A percentile compares a stretch with the other conserved stretches of the same genome.
phyloP scores from a whole-genome alignment of 306 rosid species.

The Luffa acutangula region DNA sequence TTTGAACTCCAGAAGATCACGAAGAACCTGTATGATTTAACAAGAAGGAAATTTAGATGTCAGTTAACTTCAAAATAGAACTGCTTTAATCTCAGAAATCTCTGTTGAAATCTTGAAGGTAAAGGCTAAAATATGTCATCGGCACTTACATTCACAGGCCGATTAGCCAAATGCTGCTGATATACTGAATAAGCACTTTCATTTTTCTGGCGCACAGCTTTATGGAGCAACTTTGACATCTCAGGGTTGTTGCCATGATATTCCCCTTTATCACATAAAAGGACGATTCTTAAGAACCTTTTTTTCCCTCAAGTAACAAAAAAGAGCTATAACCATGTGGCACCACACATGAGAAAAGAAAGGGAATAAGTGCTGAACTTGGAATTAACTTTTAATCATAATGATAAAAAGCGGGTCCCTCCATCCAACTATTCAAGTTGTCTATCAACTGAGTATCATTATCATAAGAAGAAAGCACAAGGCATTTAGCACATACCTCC shows the following conservation, averaged over 20 bases:
- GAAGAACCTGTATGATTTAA: constrained; percentile 59
- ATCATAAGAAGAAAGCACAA: not conserved
- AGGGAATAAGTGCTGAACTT: not conserved
- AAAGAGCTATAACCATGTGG: constrained; percentile 1
- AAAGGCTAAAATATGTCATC: not conserved
- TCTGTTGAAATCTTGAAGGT: not conserved
- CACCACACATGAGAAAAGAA: not conserved
- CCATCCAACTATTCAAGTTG: not conserved
- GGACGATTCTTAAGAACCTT: not conserved
- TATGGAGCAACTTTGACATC: constrained; percentile 99
- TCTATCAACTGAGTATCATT: not conserved
- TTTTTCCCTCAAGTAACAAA: not conserved
- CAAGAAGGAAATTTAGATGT: not conserved
- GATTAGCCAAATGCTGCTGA: constrained; percentile 97
- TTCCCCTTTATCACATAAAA: constrained; percentile 50
- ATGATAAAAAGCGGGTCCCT: not conserved
- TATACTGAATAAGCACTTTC: constrained; percentile 87
- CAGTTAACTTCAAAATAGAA: constrained; percentile 4
- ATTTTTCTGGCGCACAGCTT: constrained; percentile 98
- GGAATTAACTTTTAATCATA: not conserved
- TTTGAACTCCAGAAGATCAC: constrained; percentile 93
- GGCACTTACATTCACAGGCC: constrained; percentile 83
- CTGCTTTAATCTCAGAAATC: not conserved
- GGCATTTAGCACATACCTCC: constrained; percentile 55
- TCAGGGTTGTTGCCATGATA: constrained; percentile 99